Conservation (phyloP, 2,329 filamentous ascomycete genomes). For the Ascochyta rabiei region DNA sequence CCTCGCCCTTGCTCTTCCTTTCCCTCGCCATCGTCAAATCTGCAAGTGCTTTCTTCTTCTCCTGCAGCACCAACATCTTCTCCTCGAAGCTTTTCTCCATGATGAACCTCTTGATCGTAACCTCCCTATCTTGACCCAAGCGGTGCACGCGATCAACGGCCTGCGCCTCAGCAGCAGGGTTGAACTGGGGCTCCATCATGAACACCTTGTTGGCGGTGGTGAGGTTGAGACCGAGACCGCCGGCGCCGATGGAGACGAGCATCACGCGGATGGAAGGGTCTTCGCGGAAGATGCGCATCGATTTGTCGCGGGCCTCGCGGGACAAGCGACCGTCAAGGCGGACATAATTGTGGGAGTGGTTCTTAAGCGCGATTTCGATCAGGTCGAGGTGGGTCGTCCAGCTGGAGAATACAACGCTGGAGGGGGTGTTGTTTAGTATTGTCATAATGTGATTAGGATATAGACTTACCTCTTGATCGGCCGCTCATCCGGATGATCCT, state of each 20-base stretch:
- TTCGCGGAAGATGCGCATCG: slow-evolving; percentile 78
- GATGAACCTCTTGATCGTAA: slow-evolving; percentile 85
- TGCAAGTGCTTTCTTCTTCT: slow-evolving; percentile 90
- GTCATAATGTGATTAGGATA: not conserved
- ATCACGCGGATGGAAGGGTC: slow-evolving; percentile 77
- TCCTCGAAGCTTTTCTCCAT: slow-evolving; percentile 93
- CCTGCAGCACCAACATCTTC: slow-evolving; percentile 86
- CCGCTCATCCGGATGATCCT: slow-evolving; percentile 65
- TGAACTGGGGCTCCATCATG: slow-evolving; percentile 98
- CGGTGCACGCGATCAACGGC: slow-evolving; percentile 81
- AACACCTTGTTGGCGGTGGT: slow-evolving; percentile 87
- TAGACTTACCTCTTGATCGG: slow-evolving; percentile 72
- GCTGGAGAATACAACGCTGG: slow-evolving; percentile 85
- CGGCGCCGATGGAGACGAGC: slow-evolving; percentile 89
- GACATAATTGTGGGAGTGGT: slow-evolving; percentile 69
- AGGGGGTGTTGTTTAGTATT: not conserved
- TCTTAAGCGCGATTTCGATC: slow-evolving; percentile 79
- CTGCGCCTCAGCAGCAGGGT: slow-evolving; percentile 92
- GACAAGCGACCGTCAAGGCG: slow-evolving; percentile 93
- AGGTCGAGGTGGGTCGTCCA: slow-evolving; percentile 96
- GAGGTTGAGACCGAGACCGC: slow-evolving; percentile 88
- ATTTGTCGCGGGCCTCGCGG: slow-evolving; percentile 72
- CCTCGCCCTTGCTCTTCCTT: slow-evolving; percentile 65
- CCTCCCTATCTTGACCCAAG: slow-evolving; percentile 77
- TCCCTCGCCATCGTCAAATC: slow-evolving; percentile 68